Conservation (phyloP, 176 grass and related monocot species). For the barley (Hordeum vulgare) region MorexV3_pseudomolecules_assembly NC_058522.1:509314169-509314668, state of each 20-base stretch:
- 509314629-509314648: slow-evolving; percentile 52
- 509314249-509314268: slow-evolving; percentile 12
- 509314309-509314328: slow-evolving; percentile 36
- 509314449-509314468: slow-evolving; percentile 24
- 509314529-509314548: slow-evolving; percentile 22
- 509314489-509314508: slow-evolving; percentile 29
- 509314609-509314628: slow-evolving; percentile 33
- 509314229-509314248: slow-evolving; percentile 3
- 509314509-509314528: slow-evolving; percentile 24
- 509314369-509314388: slow-evolving; percentile 41
- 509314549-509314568: background rate
- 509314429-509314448: slow-evolving; percentile 25
- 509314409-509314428: slow-evolving; percentile 36
- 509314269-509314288: background rate
- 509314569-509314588: background rate
- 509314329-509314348: slow-evolving; percentile 44
- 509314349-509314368: slow-evolving; percentile 32
- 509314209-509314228: background rate
- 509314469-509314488: slow-evolving; percentile 9
- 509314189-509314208: background rate
- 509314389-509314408: slow-evolving; percentile 43
- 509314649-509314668: slow-evolving; percentile 49
- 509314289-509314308: slow-evolving; percentile 21
- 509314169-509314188: slow-evolving; percentile 4
- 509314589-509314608: slow-evolving; percentile 26